Conservation (phyloP, 2,329 filamentous ascomycete genomes). For the Ceratocystis albifundus region DNA sequence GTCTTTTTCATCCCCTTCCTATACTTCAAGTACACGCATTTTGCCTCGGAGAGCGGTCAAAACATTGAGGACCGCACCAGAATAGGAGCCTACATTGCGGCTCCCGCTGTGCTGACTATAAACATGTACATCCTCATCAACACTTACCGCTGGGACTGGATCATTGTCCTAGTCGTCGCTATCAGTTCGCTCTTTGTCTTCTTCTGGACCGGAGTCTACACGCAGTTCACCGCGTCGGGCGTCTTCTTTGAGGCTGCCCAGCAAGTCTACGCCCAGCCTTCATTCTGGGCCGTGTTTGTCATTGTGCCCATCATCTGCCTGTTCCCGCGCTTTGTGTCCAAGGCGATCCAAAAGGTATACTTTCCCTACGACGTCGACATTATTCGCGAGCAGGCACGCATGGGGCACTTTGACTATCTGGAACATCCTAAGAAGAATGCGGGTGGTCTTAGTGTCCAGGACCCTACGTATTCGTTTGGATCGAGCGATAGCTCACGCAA, state of each 20-base stretch:
- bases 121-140: constrained; percentile 94
- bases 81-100: constrained; percentile 78
- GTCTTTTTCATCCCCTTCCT: constrained; percentile 88
- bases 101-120: constrained; percentile 73
- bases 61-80: constrained; percentile 68
- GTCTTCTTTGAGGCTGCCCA: constrained; percentile 63
- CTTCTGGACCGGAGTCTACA: constrained; percentile 89
- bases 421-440: constrained; percentile 31
- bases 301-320: constrained; percentile 72
- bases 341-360: constrained; percentile 85
- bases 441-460: constrained; percentile 15
- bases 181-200: constrained; percentile 82
- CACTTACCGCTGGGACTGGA: constrained; percentile 96
- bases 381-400: constrained; percentile 77
- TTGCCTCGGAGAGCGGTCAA: constrained; percentile 60
- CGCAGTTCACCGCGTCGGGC: constrained; percentile 38
- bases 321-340: constrained; percentile 76
- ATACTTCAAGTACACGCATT: constrained; percentile 52
- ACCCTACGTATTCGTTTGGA: constrained; percentile 25
- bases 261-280: constrained; percentile 67
- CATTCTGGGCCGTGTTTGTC: constrained; percentile 78
- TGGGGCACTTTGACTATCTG: constrained; percentile 71
- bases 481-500: constrained; percentile 42
- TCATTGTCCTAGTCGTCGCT: constrained; percentile 69
- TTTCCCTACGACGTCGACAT: constrained; percentile 90